Percentiles rank a stretch among this genome's conserved stretches.
Conservation (phyloP, 2,329 filamentous ascomycete genomes). For the Apiospora saccharicola region DNA sequence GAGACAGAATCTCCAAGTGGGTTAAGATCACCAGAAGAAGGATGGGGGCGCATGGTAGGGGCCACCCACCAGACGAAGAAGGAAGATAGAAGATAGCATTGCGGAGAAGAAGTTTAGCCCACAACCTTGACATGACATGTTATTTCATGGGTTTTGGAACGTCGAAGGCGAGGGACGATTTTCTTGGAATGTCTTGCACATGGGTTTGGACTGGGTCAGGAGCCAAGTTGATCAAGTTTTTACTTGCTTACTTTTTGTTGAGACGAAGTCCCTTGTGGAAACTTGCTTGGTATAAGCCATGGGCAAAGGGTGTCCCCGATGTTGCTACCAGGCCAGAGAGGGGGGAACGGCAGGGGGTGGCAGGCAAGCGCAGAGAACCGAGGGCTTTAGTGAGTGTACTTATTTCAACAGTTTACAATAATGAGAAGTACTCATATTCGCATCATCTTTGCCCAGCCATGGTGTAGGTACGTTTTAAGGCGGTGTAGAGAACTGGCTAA, state of each 20-base stretch:
- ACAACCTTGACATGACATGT: neutral
- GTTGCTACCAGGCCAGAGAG: conserved; percentile 5
- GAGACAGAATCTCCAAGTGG: conserved; percentile 38
- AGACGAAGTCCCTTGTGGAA: neutral
- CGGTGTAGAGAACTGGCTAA: neutral
- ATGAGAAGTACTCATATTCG: neutral
- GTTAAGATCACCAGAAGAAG: conserved; percentile 37
- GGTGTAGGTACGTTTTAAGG: neutral
- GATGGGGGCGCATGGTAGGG: conserved; percentile 34
- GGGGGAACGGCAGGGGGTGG: neutral
- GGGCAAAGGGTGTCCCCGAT: neutral
- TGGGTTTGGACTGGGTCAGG: neutral
- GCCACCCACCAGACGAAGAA: conserved; percentile 25
- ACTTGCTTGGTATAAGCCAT: conserved; percentile 3
- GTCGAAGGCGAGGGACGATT: neutral
- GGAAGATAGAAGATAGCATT: neutral
- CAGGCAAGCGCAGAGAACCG: neutral
- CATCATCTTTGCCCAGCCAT: neutral
- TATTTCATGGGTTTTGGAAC: neutral
- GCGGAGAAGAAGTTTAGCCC: neutral
- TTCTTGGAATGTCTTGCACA: conserved; percentile 22
- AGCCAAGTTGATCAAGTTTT: neutral
- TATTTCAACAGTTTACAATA: neutral
- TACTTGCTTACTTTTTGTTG: neutral
- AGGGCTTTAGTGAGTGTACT: neutral